These are phyloP conservation scores for Aspergillus novofumigatus DNA, from an alignment of 2,329 filamentous ascomycete species.

Conservation along the genomic window DNA sequence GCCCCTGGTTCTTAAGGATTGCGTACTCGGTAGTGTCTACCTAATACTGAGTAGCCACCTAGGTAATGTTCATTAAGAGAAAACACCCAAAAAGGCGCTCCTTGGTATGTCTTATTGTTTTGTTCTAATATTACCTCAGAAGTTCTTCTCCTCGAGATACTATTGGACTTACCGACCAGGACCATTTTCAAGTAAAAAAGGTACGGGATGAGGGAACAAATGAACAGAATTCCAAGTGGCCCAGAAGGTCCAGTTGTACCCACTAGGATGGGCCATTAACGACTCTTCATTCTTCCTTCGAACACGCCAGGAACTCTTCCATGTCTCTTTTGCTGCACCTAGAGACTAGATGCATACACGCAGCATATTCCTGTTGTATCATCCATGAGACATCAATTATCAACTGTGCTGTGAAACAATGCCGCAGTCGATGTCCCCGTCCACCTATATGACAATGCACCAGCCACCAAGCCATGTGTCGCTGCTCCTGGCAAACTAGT, in stretches of 20 bases:
- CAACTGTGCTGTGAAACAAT: background rate
- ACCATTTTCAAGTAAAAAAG: background rate
- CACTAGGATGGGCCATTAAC: background rate
- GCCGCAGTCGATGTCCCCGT: background rate
- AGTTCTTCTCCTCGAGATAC: background rate
- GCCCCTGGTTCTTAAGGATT: background rate
- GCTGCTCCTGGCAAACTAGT: background rate
- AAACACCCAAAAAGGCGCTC: background rate
- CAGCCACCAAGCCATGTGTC: background rate
- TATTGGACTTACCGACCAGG: background rate
- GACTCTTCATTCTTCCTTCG: background rate
- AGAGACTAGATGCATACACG: background rate
- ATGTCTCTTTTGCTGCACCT: background rate
- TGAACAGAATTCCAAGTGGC: background rate
- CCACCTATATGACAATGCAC: background rate
- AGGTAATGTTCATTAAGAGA: background rate
- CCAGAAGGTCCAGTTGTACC: background rate
- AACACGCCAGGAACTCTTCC: background rate
- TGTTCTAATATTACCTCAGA: background rate
- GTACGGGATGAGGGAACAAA: background rate
- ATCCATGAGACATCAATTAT: background rate
- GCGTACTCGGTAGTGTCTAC: background rate
- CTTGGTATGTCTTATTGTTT: background rate
- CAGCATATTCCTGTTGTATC: background rate
- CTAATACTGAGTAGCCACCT: background rate